Evolutionary conservation across 305 asterid genomes (phyloP).

Genomic region (Fraxinus xanthoxyloides): DNA sequence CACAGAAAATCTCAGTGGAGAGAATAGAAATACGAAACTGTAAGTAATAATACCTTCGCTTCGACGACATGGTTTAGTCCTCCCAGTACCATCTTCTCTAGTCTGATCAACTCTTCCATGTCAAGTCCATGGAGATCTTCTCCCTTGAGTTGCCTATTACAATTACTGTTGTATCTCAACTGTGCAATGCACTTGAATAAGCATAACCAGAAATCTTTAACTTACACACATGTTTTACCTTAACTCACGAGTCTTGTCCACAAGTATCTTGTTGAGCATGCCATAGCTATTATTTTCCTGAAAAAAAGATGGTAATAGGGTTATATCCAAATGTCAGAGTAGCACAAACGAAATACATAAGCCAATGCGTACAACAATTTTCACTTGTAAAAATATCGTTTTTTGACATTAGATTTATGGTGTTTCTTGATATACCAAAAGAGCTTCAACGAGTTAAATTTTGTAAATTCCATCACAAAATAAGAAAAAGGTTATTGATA

Average conservation of each 20-base stretch:
- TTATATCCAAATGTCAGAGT: background rate
- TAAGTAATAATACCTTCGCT: slow-evolving; percentile 40
- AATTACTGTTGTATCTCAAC: background rate
- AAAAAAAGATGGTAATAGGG: background rate
- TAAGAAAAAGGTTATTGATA: too few relatives aligned
- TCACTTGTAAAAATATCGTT: background rate
- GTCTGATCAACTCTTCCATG: slow-evolving; percentile 56
- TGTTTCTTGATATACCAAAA: background rate
- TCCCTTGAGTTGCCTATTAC: slow-evolving; percentile 59
- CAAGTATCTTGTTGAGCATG: slow-evolving; percentile 40
- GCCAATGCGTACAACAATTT: background rate
- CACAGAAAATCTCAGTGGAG: background rate
- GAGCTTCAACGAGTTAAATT: slow-evolving; percentile 31
- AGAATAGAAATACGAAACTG: background rate
- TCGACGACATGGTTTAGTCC: slow-evolving; percentile 54
- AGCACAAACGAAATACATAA: background rate
- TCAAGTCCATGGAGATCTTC: slow-evolving; percentile 71
- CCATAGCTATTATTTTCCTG: slow-evolving; percentile 33
- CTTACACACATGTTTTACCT: slow-evolving; percentile 35
- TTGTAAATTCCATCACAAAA: background rate
- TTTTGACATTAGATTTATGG: background rate
- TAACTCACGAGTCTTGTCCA: slow-evolving; percentile 45
- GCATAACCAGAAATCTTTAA: background rate
- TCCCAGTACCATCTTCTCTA: slow-evolving; percentile 58
- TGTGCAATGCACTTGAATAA: background rate